Base-by-base conservation (phyloP, 2,329 filamentous ascomycete species). In the Venturia aucupariae region DNA sequence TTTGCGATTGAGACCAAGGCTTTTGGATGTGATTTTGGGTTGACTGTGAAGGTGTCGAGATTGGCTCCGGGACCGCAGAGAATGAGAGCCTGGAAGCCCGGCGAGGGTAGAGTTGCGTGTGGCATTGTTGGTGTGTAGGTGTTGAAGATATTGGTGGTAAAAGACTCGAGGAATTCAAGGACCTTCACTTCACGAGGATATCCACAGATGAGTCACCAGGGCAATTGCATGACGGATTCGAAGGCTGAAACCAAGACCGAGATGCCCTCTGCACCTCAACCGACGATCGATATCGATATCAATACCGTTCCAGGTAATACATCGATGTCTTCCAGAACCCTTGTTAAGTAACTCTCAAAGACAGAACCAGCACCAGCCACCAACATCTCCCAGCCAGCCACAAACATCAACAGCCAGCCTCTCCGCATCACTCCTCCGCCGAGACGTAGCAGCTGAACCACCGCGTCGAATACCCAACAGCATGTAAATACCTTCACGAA, bases 1-100 rank as follows among this genome's bases (percentile, higher is more conserved):
- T 94, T 94, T 42, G 90, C 90, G 66, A 94, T 89, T 6, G 90
- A 90, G 8, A 94, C 78, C 27, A 94, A 82, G 11, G 90, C 90
- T 76, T 94, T 94, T 11, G 90, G 90, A 67, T 90, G 87, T 72
- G 92, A 88, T 76, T 89, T 86, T 5, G 90, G 88, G 67, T 87
- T 90, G 2, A 89, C 87, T 1, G 89, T 92, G 73, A 94, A 93
- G 0, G 90, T 93, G 57, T 88, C 86, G 69, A 94, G 88, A 0
- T 88, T 92, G 10, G 88, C 90, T 64, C 90, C 90, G 30, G 90
- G 90, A 3, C 90, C 90, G 73, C 90, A 94, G 61, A 94, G 82
- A 65, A 94, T 90, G 68, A 94, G 78, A 70, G 90, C 90, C 79
- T 93, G 90, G 69, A 94, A 86, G 78, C 89, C 89, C 65, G 88